phyloP scores from a whole-genome alignment of 805 yeast genomes.

The Alloascoidea hylecoeti region DNA sequence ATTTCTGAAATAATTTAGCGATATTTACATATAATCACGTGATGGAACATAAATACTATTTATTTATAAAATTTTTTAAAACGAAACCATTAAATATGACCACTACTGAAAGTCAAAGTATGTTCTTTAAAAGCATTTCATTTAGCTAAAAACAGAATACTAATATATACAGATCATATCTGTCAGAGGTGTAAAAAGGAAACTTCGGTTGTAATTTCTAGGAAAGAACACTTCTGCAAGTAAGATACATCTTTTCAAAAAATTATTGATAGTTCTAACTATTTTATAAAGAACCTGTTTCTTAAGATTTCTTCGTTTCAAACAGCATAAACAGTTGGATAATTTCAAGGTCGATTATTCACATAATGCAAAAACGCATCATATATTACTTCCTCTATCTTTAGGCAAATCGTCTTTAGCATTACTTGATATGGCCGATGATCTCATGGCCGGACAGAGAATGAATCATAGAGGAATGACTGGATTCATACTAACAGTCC shows the following conservation, averaged over 20 bases:
- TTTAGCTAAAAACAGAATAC: too few species aligned
- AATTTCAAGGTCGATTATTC: slow-evolving; percentile 55
- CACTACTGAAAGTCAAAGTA: too few species aligned
- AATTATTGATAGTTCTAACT: background rate
- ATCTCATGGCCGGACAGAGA: slow-evolving; percentile 48
- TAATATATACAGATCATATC: background rate
- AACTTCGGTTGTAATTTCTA: slow-evolving; percentile 27
- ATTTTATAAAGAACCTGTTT: slow-evolving; percentile 33
- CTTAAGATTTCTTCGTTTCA: slow-evolving; percentile 55
- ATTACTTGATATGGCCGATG: slow-evolving; percentile 49
- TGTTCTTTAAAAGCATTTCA: too few species aligned
- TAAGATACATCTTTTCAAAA: slow-evolving; percentile 5
- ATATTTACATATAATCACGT: too few species aligned
- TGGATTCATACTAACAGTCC: slow-evolving; percentile 49
- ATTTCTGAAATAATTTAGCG: too few species aligned
- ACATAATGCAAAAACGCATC: slow-evolving; percentile 23
- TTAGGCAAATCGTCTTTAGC: slow-evolving; percentile 58
- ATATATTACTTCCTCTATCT: slow-evolving; percentile 46
- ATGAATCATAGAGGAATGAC: slow-evolving; percentile 45
- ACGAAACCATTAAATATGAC: too few species aligned
- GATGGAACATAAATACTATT: too few species aligned
- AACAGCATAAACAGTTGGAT: slow-evolving; percentile 75
- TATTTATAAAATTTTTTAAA: too few species aligned
- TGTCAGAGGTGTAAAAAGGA: slow-evolving; percentile 39
- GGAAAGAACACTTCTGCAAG: slow-evolving; percentile 56